Percentiles rank a stretch among this genome's conserved stretches.
Conservation (phyloP, 257 asterid species). For the Agastache rugosa region DNA sequence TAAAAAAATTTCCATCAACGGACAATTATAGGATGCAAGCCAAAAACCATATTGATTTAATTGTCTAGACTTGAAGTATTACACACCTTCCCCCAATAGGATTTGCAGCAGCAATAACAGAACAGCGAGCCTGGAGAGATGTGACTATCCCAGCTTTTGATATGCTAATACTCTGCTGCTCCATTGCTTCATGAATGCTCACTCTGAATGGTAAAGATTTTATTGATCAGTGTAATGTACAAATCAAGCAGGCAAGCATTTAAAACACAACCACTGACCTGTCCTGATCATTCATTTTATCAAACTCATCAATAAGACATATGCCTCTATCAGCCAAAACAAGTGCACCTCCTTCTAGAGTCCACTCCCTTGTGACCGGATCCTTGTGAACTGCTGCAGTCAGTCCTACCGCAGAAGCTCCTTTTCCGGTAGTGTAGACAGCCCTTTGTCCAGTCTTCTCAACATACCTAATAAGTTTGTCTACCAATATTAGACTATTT, state of each 20-base stretch:
- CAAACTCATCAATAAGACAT: conserved; percentile 98
- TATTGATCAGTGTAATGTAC: conserved; percentile 30
- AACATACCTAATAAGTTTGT: conserved; percentile 61
- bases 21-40: not conserved
- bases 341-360: conserved; percentile 99
- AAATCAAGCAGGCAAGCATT: conserved; percentile 20
- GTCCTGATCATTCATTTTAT: conserved; percentile 99
- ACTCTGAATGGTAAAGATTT: conserved; percentile 62
- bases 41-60: conserved; percentile 7
- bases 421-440: conserved; percentile 98
- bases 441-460: conserved; percentile 98
- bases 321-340: conserved; percentile 99
- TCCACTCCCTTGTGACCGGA: conserved; percentile 98
- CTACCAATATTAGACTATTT: conserved; percentile 29
- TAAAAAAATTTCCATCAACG: not conserved
- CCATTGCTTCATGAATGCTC: conserved; percentile 99
- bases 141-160: conserved; percentile 99
- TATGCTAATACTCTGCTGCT: conserved; percentile 98
- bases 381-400: conserved; percentile 99
- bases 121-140: conserved; percentile 98
- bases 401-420: conserved; percentile 99
- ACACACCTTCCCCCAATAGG: conserved; percentile 96
- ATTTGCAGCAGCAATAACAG: conserved; percentile 99
- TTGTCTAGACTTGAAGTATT: conserved; percentile 24
- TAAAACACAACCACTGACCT: conserved; percentile 52